Percentiles rank a stretch among this genome's conserved stretches.
Conservation (phyloP, 306 rosid genomes). For the Calophaca sinica region DNA sequence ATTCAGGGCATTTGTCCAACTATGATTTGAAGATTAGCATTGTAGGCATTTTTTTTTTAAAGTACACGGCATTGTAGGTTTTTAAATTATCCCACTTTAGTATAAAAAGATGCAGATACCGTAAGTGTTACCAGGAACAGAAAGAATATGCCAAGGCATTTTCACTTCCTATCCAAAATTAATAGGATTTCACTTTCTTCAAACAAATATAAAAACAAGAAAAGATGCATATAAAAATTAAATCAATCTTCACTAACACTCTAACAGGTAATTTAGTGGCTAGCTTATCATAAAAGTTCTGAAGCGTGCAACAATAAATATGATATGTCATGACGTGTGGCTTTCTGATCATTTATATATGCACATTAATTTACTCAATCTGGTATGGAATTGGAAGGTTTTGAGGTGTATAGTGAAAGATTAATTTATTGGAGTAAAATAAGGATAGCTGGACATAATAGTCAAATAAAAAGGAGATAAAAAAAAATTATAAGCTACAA, state of each 20-base stretch:
- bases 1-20: conserved; percentile 23
- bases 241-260: background rate
- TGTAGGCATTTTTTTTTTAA: background rate
- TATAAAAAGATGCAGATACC: conserved; percentile 5
- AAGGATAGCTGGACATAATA: background rate
- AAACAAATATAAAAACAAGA: background rate
- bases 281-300: background rate
- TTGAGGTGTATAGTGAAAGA: too few relatives aligned
- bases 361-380: too few relatives aligned
- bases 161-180: conserved; percentile 15
- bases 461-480: too few relatives aligned
- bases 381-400: too few relatives aligned
- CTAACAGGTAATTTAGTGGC: background rate
- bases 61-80: background rate
- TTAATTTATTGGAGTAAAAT: too few relatives aligned
- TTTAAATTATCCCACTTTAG: background rate
- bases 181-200: background rate
- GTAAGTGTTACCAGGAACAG: background rate
- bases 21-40: conserved; percentile 19
- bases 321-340: background rate
- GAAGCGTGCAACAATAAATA: conserved; percentile 22
- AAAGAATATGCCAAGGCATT: conserved; percentile 39
- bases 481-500: too few relatives aligned
- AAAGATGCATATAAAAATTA: background rate
- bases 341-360: background rate